Base-by-base conservation (phyloP, 108 stramenopile species). In the Cyclotella atomus region DNA sequence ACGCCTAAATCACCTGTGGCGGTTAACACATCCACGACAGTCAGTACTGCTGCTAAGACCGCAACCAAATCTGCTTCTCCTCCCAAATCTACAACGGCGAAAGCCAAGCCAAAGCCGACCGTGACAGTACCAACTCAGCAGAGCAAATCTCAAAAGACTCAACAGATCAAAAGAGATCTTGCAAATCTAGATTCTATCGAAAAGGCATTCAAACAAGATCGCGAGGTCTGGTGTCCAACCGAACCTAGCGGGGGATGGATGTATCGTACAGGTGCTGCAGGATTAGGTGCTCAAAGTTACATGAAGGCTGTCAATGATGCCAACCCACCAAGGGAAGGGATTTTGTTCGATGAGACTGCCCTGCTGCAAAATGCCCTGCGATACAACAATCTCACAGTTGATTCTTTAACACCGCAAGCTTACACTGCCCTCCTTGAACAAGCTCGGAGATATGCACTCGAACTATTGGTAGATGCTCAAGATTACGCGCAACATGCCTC, bases 391-490 rank as follows among this genome's bases (percentile, higher is more conserved):
- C 43, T 95, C 44, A 75, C 87, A 9, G 63, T 86, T 8, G 50
- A 73, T 0, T 88, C 91, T 57, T 71, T 94, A 6, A 91, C 93
- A 24, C 87, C 89, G 17, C 81, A 89, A 46, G 91, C 91, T 0
- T 90, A 88, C 70, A 76, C 84, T 10, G 85, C 84, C 45, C 57
- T 95, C 45, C 60, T 95, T 60, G 93, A 95, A 80, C 89, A 95
- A 55, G 87, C 93, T 3, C 71, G 93, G 53, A 74, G 89, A 20
- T 91, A 83, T 71, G 87, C 93, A 16, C 63, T 83, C 14, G 93
- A 92, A 54, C 59, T 95, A 33, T 23, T 92, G 25, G 79, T 84
- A 0, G 89, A 95, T 77, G 89, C 93, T 0, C 89, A 87, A 70
- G 93, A 95, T 63, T 92, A 86, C 59, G 93, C 93, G 0, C 60